phyloP scores from a whole-genome alignment of 371 early-diverging fungal genomes.

The Mortierella sp. region DNA sequence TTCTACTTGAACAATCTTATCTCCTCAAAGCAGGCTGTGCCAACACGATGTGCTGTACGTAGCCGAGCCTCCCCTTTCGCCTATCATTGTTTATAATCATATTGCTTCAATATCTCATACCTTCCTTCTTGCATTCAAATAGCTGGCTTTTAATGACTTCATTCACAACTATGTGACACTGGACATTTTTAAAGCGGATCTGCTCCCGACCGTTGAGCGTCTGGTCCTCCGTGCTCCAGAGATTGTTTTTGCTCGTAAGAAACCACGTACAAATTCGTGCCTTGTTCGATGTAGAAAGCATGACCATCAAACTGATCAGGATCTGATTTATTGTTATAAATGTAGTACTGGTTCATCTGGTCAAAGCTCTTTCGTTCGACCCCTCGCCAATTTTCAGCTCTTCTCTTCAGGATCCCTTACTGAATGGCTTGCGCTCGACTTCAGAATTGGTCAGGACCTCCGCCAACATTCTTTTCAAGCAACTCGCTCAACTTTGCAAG shows the following conservation, averaged over 20 bases:
- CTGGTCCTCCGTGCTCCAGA: constrained; percentile 92
- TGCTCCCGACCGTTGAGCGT: constrained; percentile 74
- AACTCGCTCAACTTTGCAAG: constrained; percentile 63
- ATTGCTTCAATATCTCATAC: not conserved
- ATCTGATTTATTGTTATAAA: constrained; percentile 8
- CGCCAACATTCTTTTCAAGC: constrained; percentile 68
- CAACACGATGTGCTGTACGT: constrained; percentile 62
- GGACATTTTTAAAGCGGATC: constrained; percentile 64
- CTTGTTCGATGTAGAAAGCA: not conserved
- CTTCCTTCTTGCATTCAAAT: constrained; percentile 9
- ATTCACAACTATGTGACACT: constrained; percentile 64
- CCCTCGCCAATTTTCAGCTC: constrained; percentile 70
- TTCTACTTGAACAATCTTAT: constrained; percentile 74
- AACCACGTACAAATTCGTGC: not conserved
- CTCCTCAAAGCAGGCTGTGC: constrained; percentile 68
- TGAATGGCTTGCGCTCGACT: constrained; percentile 78
- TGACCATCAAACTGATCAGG: not conserved
- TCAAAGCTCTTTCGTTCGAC: constrained; percentile 72
- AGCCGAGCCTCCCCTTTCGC: not conserved
- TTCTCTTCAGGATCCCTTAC: constrained; percentile 75
- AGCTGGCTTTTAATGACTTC: constrained; percentile 72
- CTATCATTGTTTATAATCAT: not conserved
- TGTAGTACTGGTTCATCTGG: constrained; percentile 64
- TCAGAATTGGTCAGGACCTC: constrained; percentile 70
- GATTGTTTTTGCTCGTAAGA: constrained; percentile 75